Percentiles rank a stretch among this genome's conserved stretches.
phyloP scores from a whole-genome alignment of 345 rosid species.

The Dimocarpus longan region DNA sequence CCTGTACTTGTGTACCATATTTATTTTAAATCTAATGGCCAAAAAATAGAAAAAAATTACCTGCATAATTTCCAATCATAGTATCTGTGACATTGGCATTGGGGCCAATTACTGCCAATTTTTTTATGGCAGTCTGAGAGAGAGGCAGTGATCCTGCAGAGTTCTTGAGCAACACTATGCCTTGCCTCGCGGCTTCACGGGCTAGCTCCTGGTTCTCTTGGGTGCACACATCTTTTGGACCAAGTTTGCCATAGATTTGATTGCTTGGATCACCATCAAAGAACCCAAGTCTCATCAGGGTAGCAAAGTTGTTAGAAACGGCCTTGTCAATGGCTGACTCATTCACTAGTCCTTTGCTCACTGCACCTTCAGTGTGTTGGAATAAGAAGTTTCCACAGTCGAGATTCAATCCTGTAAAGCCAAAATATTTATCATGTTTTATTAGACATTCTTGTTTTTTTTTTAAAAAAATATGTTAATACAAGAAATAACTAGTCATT shows the following conservation, averaged over 20 bases:
- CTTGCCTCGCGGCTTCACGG: slow-evolving; percentile 88
- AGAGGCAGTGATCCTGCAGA: slow-evolving; percentile 58
- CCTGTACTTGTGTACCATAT: no score
- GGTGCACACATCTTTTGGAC: slow-evolving; percentile 86
- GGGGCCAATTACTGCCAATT: slow-evolving; percentile 88
- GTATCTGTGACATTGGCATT: slow-evolving; percentile 85
- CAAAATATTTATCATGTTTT: not conserved
- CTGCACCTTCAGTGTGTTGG: slow-evolving; percentile 79
- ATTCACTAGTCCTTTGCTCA: slow-evolving; percentile 56
- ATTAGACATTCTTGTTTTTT: not conserved
- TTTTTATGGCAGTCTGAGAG: slow-evolving; percentile 49
- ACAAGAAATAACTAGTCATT: no score
- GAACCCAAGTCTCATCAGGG: slow-evolving; percentile 88
- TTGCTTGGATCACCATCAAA: slow-evolving; percentile 72
- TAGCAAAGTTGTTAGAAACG: slow-evolving; percentile 72
- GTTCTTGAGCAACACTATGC: slow-evolving; percentile 90
- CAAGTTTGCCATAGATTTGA: slow-evolving; percentile 62
- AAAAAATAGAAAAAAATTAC: slow-evolving; percentile 20
- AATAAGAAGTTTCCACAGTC: slow-evolving; percentile 82
- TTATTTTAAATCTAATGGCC: no score
- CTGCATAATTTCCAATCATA: slow-evolving; percentile 98
- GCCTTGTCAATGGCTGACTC: slow-evolving; percentile 68
- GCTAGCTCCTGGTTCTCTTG: slow-evolving; percentile 71
- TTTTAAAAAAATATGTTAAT: no score
- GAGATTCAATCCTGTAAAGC: slow-evolving; percentile 65